Conservation (phyloP, 2,329 filamentous ascomycete species). For the Colletotrichum theobromicola region DNA sequence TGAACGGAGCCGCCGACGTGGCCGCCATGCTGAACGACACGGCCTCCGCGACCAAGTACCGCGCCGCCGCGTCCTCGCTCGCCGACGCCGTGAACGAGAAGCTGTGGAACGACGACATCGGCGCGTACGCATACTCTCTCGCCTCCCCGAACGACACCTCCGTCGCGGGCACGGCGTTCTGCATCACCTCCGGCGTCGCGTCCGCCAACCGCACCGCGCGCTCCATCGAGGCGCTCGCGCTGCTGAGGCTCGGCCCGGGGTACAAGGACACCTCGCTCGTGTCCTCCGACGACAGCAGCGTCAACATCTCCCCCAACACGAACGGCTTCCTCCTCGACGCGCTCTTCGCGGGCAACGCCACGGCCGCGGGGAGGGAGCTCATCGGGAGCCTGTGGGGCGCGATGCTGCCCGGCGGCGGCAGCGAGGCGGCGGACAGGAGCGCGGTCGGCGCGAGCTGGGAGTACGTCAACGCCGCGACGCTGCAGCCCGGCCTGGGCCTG, state of each 20-base stretch:
- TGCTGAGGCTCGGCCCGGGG: constrained; percentile 19
- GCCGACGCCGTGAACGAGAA: constrained; percentile 16
- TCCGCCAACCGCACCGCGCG: not conserved
- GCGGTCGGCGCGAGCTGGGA: constrained; percentile 49
- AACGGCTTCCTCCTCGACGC: constrained; percentile 47
- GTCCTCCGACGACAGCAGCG: constrained; percentile 30
- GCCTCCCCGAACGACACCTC: constrained; percentile 14
- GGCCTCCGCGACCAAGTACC: constrained; percentile 15
- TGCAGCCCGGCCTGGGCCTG: constrained; percentile 41
- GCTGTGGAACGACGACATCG: constrained; percentile 25
- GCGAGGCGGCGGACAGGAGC: constrained; percentile 25
- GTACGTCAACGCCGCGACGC: constrained; percentile 40
- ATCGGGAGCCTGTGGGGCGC: constrained; percentile 43
- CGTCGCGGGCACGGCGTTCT: constrained; percentile 21
- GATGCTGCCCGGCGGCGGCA: constrained; percentile 41
- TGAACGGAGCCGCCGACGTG: constrained; percentile 16
- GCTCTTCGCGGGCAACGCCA: constrained; percentile 32
- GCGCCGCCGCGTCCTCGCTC: constrained; percentile 22
- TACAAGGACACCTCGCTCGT: constrained; percentile 24
- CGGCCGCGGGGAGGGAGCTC: constrained; percentile 30
- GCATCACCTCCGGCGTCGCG: constrained; percentile 25
- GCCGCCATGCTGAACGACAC: constrained; percentile 27
- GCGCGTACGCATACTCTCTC: constrained; percentile 14
- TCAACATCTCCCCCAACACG: constrained; percentile 50
- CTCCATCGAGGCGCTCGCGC: constrained; percentile 10